Evolutionary conservation across 2,329 filamentous ascomycete genomes (phyloP).

Genomic region (Neofusicoccum cordaticola): DNA sequence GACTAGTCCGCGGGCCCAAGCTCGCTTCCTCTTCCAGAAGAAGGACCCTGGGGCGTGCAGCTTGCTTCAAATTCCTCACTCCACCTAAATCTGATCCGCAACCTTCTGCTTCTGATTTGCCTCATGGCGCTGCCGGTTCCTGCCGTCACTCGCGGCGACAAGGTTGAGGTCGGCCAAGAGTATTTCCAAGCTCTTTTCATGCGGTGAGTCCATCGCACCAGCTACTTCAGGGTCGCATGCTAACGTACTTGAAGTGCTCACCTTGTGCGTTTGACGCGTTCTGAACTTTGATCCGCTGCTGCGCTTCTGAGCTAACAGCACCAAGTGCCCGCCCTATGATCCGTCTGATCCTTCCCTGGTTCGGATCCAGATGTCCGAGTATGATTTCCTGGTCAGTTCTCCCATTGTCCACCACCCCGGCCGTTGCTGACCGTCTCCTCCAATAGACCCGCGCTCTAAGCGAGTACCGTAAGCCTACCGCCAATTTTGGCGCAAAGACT

Average conservation of each 20-base stretch:
- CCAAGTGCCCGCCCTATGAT: background rate
- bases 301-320: background rate
- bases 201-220: background rate
- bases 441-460: background rate
- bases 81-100: background rate
- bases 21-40: constrained; percentile 11
- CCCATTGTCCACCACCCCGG: background rate
- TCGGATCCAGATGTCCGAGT: background rate
- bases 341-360: background rate
- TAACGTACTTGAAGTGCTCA: background rate
- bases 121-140: background rate
- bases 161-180: background rate
- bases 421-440: background rate
- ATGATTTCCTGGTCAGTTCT: background rate
- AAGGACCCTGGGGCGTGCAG: background rate
- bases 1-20: constrained; percentile 1
- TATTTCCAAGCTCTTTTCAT: background rate
- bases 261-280: background rate
- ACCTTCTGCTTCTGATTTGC: too few species aligned
- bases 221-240: background rate
- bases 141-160: background rate
- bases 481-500: background rate
- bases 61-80: background rate
- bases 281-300: background rate
- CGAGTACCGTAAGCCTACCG: background rate